Conservation (phyloP, 2,329 filamentous ascomycete species). For the Ceratocystis smalleyi region DNA sequence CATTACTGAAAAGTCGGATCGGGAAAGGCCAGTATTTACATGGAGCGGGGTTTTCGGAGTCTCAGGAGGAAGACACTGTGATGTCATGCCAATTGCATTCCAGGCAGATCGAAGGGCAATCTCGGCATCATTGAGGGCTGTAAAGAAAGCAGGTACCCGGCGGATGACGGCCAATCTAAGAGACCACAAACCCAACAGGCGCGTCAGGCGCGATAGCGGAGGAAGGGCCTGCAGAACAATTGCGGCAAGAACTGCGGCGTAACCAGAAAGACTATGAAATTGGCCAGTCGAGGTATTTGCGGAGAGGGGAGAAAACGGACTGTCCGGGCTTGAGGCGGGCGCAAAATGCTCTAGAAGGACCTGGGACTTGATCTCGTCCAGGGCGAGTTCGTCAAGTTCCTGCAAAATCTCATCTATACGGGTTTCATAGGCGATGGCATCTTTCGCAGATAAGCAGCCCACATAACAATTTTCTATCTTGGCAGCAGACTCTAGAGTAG, state of each 20-base stretch:
- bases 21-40: conserved; percentile 22
- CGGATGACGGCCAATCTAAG: conserved; percentile 59
- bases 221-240: conserved; percentile 83
- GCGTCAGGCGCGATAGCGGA: conserved; percentile 56
- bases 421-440: conserved; percentile 53
- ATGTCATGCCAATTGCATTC: conserved; percentile 38
- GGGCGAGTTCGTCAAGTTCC: conserved; percentile 52
- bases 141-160: conserved; percentile 53
- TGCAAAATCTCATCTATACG: conserved; percentile 59
- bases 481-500: conserved; percentile 9
- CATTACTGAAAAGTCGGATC: conserved; percentile 40
- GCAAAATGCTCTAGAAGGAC: conserved; percentile 68
- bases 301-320: conserved; percentile 31
- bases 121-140: conserved; percentile 50
- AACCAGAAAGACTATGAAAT: conserved; percentile 5
- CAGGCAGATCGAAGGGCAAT: conserved; percentile 50
- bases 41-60: conserved; percentile 1
- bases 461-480: conserved; percentile 24
- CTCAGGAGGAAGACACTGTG: conserved; percentile 10
- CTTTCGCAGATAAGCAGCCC: conserved; percentile 51
- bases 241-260: conserved; percentile 70
- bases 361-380: conserved; percentile 80
- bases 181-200: conserved; percentile 63
- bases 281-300: neutral
- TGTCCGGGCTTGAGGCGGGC: conserved; percentile 30